phyloP scores from a whole-genome alignment of 306 rosid species.

The Inga laurina region DNA sequence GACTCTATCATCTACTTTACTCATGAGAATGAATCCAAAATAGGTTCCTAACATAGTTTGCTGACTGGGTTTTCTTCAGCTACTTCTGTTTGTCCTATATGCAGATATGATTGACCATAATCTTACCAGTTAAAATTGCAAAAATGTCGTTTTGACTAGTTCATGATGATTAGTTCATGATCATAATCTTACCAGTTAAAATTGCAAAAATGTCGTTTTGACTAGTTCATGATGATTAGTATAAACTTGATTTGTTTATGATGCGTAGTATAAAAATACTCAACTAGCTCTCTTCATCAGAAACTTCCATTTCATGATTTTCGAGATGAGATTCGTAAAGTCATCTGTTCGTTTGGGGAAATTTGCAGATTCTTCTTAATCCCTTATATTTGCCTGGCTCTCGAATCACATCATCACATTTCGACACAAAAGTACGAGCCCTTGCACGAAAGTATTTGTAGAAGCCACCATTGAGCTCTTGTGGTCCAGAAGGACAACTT shows the following conservation, averaged over 20 bases:
- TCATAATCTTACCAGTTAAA: background rate
- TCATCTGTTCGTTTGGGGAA: conserved; percentile 28
- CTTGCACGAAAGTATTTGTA: conserved; percentile 88
- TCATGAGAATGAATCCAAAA: conserved; percentile 17
- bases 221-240: conserved; percentile 12
- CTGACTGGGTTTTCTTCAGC: conserved; percentile 12
- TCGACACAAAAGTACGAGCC: conserved; percentile 93
- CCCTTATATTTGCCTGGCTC: conserved; percentile 94
- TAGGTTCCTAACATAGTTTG: background rate
- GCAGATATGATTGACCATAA: background rate
- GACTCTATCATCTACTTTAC: background rate
- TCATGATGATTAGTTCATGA: conserved; percentile 11
- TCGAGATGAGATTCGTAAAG: background rate
- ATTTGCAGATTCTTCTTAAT: conserved; percentile 83
- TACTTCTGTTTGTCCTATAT: background rate
- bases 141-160: background rate
- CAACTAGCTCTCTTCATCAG: background rate
- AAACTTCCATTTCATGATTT: conserved; percentile 17
- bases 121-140: background rate
- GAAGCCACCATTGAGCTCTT: conserved; percentile 25
- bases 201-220: background rate
- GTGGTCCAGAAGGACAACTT: conserved; percentile 18
- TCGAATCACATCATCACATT: conserved; percentile 88
- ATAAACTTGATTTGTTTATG: background rate
- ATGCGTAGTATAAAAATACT: too few relatives aligned